phyloP scores from a whole-genome alignment of 768 basidiomycete genomes.

The Xerocomus brunneocitrinus region DNA sequence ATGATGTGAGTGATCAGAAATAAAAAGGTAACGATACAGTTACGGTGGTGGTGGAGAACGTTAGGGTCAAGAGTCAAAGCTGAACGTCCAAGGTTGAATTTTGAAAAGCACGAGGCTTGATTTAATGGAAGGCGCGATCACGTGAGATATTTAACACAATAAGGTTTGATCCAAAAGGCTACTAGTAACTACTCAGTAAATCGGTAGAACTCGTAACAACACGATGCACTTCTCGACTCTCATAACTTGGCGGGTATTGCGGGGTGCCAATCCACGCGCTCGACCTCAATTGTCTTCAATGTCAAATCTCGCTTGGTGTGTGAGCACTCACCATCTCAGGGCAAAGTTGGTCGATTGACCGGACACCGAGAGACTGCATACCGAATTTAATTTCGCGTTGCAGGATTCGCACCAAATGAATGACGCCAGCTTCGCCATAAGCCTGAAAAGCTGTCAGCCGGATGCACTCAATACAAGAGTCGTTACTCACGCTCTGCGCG shows the following conservation, averaged over 20 bases:
- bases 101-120: not conserved
- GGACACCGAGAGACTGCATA: constrained; percentile 74
- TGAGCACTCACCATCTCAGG: constrained; percentile 63
- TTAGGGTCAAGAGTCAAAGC: constrained; percentile 1
- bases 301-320: not conserved
- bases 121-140: constrained; percentile 10
- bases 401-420: constrained; percentile 61
- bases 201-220: not conserved
- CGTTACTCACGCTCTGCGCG: constrained; percentile 64
- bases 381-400: constrained; percentile 72
- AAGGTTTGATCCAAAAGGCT: not conserved
- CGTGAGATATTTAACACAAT: constrained; percentile 9
- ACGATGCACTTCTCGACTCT: constrained; percentile 1
- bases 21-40: not conserved
- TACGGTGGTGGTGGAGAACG: not conserved
- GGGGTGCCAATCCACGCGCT: constrained; percentile 67
- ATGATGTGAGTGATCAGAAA: not conserved
- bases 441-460: constrained; percentile 42
- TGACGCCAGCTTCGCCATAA: constrained; percentile 68
- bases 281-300: constrained; percentile 38
- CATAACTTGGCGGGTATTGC: constrained; percentile 19
- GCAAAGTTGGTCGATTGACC: constrained; percentile 55
- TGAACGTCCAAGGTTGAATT: not conserved
- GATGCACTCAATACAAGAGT: not conserved
- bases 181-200: not conserved